Evolutionary conservation across 2,329 filamentous ascomycete genomes (phyloP), one percentile per base, ranked within the genome.

Genomic region (Exserohilum turcica): DNA sequence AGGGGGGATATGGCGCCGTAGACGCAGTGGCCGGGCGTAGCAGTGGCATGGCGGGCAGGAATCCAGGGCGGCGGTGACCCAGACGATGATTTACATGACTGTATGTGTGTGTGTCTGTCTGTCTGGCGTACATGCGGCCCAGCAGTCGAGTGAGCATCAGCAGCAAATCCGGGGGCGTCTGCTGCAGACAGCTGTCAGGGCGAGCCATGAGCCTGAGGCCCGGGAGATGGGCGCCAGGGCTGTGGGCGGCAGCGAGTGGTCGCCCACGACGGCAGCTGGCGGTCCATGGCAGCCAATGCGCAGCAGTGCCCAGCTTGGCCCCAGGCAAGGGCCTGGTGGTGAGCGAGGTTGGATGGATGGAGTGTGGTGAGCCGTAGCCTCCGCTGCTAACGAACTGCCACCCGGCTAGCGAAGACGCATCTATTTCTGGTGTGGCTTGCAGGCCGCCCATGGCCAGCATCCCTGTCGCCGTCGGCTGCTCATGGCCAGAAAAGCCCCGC

Each of bases 401-500:
- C 44, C 58, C 36, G 56, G 35, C 57, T 64, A 66, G 67, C 65
- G 63, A 68, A 50, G 64, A 61, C 52, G 63, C 66, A 64, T 65
- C 71, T 73, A 73, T 72, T 73, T 65, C 65, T 69, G 71, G 70
- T 58, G 71, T 73, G 71, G 71, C 71, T 72, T 73, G 70, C 71
- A 73, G 64, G 71, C 38, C 67, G 66, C 65, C 72, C 68, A 71
- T 66, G 54, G 33, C 13, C 40, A 18, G 12, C 51, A 69, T 63
- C 70, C 70, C 65, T 70, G 68, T 55, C 54, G 55, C 31, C 36
- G 24, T 56, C 66, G 64, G 58, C 57, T 67, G 64, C 59, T 54
- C 60, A 66, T 63, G 59, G 64, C 58, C 60, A 50, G 57, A 59
- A 65, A 68, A 64, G 64, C 68, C 71, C 65, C 45, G 60, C 45